Percentiles rank a stretch among this genome's conserved stretches.
These are phyloP conservation scores for Trichoderma sp. DNA, from an alignment of 2,329 filamentous ascomycete species.

Conservation along the genomic window DNA sequence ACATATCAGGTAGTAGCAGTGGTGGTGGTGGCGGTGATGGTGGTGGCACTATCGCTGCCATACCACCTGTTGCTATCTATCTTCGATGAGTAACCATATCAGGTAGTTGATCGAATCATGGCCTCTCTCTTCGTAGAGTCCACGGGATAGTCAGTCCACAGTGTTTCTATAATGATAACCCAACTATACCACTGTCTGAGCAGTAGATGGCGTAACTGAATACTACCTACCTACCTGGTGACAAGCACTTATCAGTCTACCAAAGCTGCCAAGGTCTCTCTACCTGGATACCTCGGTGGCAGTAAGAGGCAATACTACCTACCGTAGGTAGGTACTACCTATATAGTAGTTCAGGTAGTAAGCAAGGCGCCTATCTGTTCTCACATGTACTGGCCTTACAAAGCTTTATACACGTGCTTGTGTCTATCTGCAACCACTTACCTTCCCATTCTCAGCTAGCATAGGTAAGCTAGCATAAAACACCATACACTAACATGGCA, in stretches of 20 bases:
- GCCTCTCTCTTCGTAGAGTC: neutral
- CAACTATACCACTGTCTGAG: neutral
- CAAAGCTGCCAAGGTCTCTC: neutral
- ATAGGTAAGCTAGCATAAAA: constrained; percentile 2
- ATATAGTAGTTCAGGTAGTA: too few relatives aligned
- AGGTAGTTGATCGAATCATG: neutral
- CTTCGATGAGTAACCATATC: neutral
- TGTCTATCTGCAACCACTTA: neutral
- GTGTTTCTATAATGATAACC: neutral
- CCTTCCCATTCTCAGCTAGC: constrained; percentile 22
- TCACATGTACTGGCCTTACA: neutral
- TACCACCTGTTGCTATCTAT: neutral
- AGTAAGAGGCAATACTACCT: neutral
- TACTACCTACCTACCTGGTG: neutral
- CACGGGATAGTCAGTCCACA: neutral
- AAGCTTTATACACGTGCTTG: neutral
- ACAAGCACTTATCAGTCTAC: neutral
- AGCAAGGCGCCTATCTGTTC: too few relatives aligned
- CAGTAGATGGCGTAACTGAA: neutral
- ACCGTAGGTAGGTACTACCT: too few relatives aligned
- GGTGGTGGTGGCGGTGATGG: too few relatives aligned
- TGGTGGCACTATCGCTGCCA: too few relatives aligned
- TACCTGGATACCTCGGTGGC: too few relatives aligned
- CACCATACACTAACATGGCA: neutral
- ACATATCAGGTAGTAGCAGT: neutral